phyloP scores from a whole-genome alignment of 148 eudicot species.

The Drosera capensis region DNA sequence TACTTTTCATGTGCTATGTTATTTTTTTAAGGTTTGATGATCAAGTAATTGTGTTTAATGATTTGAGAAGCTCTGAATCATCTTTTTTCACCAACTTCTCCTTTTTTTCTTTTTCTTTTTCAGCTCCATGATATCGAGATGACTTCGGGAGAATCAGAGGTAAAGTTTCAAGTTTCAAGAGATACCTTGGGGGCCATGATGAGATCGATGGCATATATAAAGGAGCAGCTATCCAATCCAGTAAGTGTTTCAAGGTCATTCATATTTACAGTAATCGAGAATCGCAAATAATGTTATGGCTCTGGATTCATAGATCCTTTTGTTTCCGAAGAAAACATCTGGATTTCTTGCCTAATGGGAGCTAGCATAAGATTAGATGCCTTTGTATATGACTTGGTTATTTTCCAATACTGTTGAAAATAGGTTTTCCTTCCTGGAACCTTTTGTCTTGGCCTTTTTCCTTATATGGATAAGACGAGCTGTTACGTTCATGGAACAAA shows the following conservation, averaged over 20 bases:
- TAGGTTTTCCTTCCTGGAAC: too few relatives aligned
- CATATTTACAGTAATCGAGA: too few relatives aligned
- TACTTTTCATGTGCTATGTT: too few relatives aligned
- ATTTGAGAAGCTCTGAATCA: background rate
- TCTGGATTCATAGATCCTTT: background rate
- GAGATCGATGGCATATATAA: slow-evolving; percentile 88
- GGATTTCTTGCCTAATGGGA: too few relatives aligned
- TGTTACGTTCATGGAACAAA: too few relatives aligned
- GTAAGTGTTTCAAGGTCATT: slow-evolving; percentile 20
- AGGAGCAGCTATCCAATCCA: slow-evolving; percentile 55
- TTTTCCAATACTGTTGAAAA: too few relatives aligned
- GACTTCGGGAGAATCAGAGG: slow-evolving; percentile 74
- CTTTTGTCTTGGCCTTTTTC: too few relatives aligned
- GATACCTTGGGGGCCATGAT: slow-evolving; percentile 90
- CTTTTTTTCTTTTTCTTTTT: slow-evolving; percentile 7
- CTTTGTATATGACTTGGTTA: too few relatives aligned
- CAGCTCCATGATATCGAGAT: slow-evolving; percentile 86
- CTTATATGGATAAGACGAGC: too few relatives aligned
- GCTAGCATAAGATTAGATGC: too few relatives aligned
- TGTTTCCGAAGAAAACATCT: background rate
- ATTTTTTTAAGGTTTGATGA: too few relatives aligned
- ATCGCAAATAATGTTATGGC: background rate
- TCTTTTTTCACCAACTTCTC: background rate
- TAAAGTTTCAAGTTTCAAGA: slow-evolving; percentile 81
- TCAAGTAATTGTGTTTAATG: background rate